A percentile compares a stretch with the other conserved stretches of the same genome.
phyloP scores from a whole-genome alignment of 257 asterid genomes.

The Nicotiana paniculata region DNA sequence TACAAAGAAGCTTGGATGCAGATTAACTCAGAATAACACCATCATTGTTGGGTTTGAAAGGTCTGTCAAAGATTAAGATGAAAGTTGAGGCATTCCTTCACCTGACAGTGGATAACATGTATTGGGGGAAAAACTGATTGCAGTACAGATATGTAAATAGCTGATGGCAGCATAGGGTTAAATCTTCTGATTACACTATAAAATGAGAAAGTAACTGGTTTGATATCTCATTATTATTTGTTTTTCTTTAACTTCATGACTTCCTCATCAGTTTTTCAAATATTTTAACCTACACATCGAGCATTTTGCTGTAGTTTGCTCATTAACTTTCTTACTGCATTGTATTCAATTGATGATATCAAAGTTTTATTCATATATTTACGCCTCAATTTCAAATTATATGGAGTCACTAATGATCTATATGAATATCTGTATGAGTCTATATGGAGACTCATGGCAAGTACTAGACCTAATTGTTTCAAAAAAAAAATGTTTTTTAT shows the following conservation, averaged over 20 bases:
- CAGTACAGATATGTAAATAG: constrained; percentile 11
- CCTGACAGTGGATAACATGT: constrained; percentile 2
- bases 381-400: too few relatives aligned
- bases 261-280: neutral
- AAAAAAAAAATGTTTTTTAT: too few relatives aligned
- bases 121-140: neutral
- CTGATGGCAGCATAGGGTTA: neutral
- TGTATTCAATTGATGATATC: neutral
- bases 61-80: neutral
- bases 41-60: neutral
- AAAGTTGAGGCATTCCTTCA: neutral
- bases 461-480: too few relatives aligned
- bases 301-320: neutral
- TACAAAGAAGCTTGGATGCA: constrained; percentile 1
- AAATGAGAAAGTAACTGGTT: neutral
- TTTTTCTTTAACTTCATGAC: neutral
- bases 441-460: too few relatives aligned
- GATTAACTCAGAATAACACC: neutral
- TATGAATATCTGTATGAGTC: too few relatives aligned
- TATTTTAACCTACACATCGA: neutral
- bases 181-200: neutral
- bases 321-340: neutral
- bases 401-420: too few relatives aligned
- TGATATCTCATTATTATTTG: neutral
- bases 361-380: neutral